Evolutionary conservation across 2,329 filamentous ascomycete species (phyloP).

Genomic region (Aaosphaeria pasadenensis): DNA sequence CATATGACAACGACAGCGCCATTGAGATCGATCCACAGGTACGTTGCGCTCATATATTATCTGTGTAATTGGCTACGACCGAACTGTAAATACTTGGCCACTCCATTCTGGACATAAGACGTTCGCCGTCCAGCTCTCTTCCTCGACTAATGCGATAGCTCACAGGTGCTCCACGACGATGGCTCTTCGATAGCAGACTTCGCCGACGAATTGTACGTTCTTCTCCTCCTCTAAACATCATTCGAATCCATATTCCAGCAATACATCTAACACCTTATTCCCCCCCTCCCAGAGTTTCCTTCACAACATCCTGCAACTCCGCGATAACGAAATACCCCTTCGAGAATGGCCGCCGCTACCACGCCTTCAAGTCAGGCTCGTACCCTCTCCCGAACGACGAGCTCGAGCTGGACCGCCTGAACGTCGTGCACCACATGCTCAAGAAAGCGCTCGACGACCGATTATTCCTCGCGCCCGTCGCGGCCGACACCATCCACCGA

Average conservation of each 20-base stretch:
- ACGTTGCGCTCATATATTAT: not conserved
- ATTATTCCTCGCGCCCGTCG: constrained; percentile 14
- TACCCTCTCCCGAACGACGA: constrained; percentile 29
- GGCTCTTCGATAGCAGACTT: constrained; percentile 13
- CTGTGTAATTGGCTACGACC: too few species aligned
- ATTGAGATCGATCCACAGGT: constrained; percentile 4
- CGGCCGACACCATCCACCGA: constrained; percentile 1
- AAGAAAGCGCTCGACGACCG: constrained; percentile 34
- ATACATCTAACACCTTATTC: not conserved
- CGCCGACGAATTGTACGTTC: constrained; percentile 12
- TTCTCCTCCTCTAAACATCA: not conserved
- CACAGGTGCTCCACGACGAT: constrained; percentile 9
- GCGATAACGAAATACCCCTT: constrained; percentile 13
- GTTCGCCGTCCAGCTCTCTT: too few species aligned
- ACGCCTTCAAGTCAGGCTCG: constrained; percentile 21
- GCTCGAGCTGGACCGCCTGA: constrained; percentile 10
- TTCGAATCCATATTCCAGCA: not conserved
- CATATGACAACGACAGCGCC: constrained; percentile 1
- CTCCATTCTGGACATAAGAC: too few species aligned
- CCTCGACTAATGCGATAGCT: too few species aligned
- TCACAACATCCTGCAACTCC: constrained; percentile 9
- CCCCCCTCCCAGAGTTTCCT: constrained; percentile 5
- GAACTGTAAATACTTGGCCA: too few species aligned
- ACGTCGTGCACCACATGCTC: constrained; percentile 13
- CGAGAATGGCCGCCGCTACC: constrained; percentile 26